These are phyloP conservation scores for Neurospora hispaniola DNA, from an alignment of 495 filamentous ascomycete genomes.

Conservation along the genomic window DNA sequence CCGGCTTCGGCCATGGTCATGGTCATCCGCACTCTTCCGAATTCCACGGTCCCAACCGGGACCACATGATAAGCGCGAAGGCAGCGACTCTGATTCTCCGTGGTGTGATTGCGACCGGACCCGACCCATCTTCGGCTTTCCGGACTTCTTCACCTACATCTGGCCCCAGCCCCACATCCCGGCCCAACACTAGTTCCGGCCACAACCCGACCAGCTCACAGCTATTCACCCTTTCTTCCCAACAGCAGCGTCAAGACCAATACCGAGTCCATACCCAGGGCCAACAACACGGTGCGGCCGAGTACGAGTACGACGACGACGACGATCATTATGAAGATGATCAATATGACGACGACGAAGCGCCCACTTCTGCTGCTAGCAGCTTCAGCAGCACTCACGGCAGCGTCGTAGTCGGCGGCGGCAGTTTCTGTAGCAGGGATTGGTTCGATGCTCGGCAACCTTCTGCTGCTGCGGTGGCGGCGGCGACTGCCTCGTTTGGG, in stretches of 20 bases:
- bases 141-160: conserved; percentile 15
- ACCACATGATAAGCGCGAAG: conserved; percentile 10
- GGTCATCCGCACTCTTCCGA: background rate
- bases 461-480: background rate
- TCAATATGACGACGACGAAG: background rate
- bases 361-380: background rate
- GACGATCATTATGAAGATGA: background rate
- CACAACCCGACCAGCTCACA: background rate
- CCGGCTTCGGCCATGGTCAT: background rate
- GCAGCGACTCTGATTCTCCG: conserved; percentile 12
- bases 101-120: conserved; percentile 8
- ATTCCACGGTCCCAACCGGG: conserved; percentile 1
- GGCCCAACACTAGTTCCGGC: conserved; percentile 11
- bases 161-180: conserved; percentile 15
- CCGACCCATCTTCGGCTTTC: conserved; percentile 4
- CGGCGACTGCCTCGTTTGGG: background rate
- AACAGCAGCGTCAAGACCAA: background rate
- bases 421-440: background rate
- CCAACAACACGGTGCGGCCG: background rate
- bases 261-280: background rate
- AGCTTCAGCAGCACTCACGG: background rate
- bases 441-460: background rate
- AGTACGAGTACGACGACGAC: background rate
- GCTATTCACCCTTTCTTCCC: background rate
- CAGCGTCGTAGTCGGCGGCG: background rate